These are phyloP conservation scores for Margaritispora aquatica DNA, from an alignment of 495 filamentous ascomycete genomes.

Conservation along the genomic window DNA sequence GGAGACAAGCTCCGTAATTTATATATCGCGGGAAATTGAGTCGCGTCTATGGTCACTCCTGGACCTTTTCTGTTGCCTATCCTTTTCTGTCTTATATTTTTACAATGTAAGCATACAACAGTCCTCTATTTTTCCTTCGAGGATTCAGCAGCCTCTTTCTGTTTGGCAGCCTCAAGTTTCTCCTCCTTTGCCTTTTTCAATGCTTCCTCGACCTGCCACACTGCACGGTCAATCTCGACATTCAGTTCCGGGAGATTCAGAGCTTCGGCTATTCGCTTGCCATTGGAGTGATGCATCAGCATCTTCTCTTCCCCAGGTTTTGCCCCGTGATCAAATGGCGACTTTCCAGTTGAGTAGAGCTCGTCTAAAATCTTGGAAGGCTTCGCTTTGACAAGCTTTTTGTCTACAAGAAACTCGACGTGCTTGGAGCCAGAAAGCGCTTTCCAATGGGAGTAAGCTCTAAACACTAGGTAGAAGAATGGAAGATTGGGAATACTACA, in stretches of 20 bases:
- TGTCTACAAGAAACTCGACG: conserved; percentile 69
- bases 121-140: background rate
- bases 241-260: conserved; percentile 78
- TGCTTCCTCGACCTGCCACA: conserved; percentile 74
- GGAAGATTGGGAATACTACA: conserved; percentile 86
- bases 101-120: background rate
- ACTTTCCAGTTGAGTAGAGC: conserved; percentile 52
- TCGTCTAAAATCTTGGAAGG: conserved; percentile 63
- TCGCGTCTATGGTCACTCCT: background rate
- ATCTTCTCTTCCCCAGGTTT: conserved; percentile 42
- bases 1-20: background rate
- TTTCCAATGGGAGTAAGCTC: conserved; percentile 62
- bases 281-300: conserved; percentile 53
- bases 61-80: no score
- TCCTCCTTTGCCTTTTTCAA: conserved; percentile 48
- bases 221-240: conserved; percentile 83
- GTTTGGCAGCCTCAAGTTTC: conserved; percentile 26
- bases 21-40: background rate
- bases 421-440: conserved; percentile 82
- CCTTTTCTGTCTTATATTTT: no score
- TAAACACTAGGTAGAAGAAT: conserved; percentile 90
- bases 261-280: conserved; percentile 57
- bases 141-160: background rate
- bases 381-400: conserved; percentile 55
- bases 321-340: conserved; percentile 21